These are phyloP conservation scores for Zygosaccharomyces lentus DNA, from an alignment of 805 yeast species.

Conservation along the genomic window DNA sequence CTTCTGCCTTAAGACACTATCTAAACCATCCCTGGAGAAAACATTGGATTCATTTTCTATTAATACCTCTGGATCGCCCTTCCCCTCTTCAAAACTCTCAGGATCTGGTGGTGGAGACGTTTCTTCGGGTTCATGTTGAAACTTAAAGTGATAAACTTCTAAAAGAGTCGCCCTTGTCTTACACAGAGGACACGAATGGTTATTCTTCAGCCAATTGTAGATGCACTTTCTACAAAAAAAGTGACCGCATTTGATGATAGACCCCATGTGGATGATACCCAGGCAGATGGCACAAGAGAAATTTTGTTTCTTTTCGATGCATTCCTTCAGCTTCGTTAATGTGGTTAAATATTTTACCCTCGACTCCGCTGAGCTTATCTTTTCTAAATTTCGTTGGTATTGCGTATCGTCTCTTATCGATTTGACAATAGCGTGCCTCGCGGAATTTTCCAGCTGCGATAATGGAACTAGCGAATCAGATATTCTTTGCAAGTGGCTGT, in stretches of 20 bases:
- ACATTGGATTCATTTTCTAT: neutral
- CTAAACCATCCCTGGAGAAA: neutral
- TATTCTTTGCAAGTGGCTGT: conserved; percentile 74
- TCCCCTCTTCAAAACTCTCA: conserved; percentile 5
- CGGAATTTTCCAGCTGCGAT: conserved; percentile 27
- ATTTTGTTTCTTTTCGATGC: conserved; percentile 31
- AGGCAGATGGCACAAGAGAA: conserved; percentile 74
- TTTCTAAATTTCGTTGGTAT: conserved; percentile 20
- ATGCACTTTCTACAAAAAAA: conserved; percentile 82
- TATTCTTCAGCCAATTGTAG: conserved; percentile 60
- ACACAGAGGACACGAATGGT: conserved; percentile 76
- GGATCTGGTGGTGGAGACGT: neutral
- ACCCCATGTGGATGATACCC: conserved; percentile 63
- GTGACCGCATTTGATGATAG: conserved; percentile 89
- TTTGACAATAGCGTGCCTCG: conserved; percentile 17
- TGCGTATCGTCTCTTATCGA: conserved; percentile 23
- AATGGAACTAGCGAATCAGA: conserved; percentile 74
- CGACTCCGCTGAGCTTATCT: conserved; percentile 34
- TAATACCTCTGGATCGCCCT: neutral
- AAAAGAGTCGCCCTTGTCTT: conserved; percentile 45
- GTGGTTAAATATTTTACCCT: conserved; percentile 49
- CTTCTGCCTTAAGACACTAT: conserved; percentile 21
- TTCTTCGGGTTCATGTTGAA: conserved; percentile 22
- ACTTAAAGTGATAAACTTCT: conserved; percentile 68
- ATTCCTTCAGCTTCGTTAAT: conserved; percentile 31